Percentiles rank a stretch among this genome's conserved stretches.
These are phyloP conservation scores for Penicillium sp. DNA, from an alignment of 2,329 filamentous ascomycete genomes.

Conservation along the genomic window DNA sequence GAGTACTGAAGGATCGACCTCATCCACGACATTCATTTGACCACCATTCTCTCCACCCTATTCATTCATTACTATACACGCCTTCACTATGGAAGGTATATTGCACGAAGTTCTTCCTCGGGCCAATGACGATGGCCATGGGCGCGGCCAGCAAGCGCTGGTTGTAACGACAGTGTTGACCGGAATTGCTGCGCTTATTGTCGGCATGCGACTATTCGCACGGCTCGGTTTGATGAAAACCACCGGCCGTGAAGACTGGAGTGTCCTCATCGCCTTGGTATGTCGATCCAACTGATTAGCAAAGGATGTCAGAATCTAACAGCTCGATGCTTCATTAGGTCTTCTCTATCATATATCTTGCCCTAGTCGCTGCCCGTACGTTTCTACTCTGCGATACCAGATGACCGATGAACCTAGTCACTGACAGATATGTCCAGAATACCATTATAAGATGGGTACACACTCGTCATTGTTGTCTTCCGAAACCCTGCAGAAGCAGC, in stretches of 20 bases:
- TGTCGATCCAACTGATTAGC: background rate
- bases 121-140: slow-evolving; percentile 18
- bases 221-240: slow-evolving; percentile 34
- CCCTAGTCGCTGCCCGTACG: slow-evolving; percentile 34
- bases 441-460: slow-evolving; percentile 31
- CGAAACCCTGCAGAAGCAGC: slow-evolving; percentile 24
- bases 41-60: background rate
- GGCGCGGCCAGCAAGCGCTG: slow-evolving; percentile 32
- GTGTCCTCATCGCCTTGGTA: slow-evolving; percentile 34
- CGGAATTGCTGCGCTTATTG: slow-evolving; percentile 25
- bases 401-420: background rate
- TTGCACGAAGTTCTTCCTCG: slow-evolving; percentile 25
- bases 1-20: background rate
- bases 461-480: slow-evolving; percentile 25
- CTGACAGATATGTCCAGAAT: slow-evolving; percentile 25
- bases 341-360: slow-evolving; percentile 33
- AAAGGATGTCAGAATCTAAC: background rate
- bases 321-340: slow-evolving; percentile 12
- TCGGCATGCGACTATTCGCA: slow-evolving; percentile 35
- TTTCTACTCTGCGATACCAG: background rate
- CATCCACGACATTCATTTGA: slow-evolving; percentile 19
- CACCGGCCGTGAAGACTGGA: slow-evolving; percentile 40
- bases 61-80: slow-evolving; percentile 13
- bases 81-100: slow-evolving; percentile 18
- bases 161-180: slow-evolving; percentile 38